Evolutionary conservation across 2,329 filamentous ascomycete species (phyloP), one percentile per base, ranked within the genome.

Genomic region (Byssothecium circinans): DNA sequence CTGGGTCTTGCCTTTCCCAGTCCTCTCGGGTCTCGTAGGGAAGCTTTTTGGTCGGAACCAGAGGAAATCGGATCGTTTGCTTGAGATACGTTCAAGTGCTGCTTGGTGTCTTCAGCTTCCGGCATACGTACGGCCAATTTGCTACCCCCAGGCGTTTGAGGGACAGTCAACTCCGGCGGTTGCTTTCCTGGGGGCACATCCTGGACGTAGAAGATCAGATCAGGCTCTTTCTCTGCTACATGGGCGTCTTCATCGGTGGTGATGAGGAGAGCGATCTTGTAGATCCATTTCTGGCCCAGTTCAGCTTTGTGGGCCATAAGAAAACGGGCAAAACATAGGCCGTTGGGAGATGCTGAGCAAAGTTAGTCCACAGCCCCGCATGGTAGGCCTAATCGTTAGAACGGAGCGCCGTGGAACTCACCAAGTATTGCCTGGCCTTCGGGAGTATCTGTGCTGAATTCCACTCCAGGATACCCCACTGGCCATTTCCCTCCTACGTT

Each of bases 241-340:
- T 25, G 5, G 6, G 36, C 4, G 7, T 18, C 34, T 4, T 18
- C 15, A 22, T 45, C 43, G 10, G 22, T 25, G 23, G 23, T 25
- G 35, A 45, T 41, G 15, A 61, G 52, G 0, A 57, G 38, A 3
- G 51, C 56, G 8, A 58, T 35, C 20, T 50, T 54, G 1, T 39
- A 42, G 2, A 61, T 54, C 8, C 41, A 54, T 48, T 60, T 61
- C 3, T 35, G 29, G 0, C 58, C 60, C 1, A 63, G 36, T 34
- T 57, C 40, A 0, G 30, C 39, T 36, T 62, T 62, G 27, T 58
- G 55, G 35, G 50, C 48, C 23, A 59, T 50, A 0, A 63, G 38
- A 4, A 61, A 59, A 29, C 56, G 58, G 4, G 54, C 60, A 41
- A 61, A 63, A 0, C 47, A 45, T 1, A 51, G 54, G 11, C 54